These are phyloP conservation scores for Globisporangium cylindrosporum DNA, from an alignment of 352 stramenopile genomes.

Conservation along the genomic window DNA sequence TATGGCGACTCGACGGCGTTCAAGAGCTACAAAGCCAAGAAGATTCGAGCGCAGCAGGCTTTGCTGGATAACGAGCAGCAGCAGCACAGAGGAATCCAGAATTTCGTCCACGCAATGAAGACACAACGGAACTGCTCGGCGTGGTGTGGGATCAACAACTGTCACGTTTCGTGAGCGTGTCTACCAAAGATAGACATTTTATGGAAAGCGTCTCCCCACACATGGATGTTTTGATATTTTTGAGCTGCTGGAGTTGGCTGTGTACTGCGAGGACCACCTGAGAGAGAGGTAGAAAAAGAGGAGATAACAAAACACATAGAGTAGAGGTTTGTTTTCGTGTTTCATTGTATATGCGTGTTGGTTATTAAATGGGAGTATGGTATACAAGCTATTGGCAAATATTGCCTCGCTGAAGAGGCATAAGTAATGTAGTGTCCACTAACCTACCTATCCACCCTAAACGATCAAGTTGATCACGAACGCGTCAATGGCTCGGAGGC, in stretches of 20 bases:
- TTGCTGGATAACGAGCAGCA: conserved; percentile 17
- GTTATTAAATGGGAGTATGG: conserved; percentile 2
- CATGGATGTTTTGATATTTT: not conserved
- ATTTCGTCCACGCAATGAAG: conserved; percentile 17
- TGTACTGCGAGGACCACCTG: not conserved
- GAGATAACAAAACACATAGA: not conserved
- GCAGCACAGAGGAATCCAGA: conserved; percentile 17
- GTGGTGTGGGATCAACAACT: conserved; percentile 16
- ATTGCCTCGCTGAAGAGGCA: not conserved
- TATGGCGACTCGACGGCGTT: conserved; percentile 72
- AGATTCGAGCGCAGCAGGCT: conserved; percentile 32
- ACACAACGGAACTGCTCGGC: conserved; percentile 22
- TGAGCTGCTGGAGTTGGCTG: not conserved
- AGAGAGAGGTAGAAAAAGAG: not conserved
- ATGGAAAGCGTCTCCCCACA: not conserved
- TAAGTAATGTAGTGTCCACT: not conserved
- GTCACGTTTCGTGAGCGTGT: conserved; percentile 10
- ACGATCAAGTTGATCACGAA: conserved; percentile 22
- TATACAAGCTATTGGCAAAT: conserved; percentile 9
- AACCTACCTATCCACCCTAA: conserved; percentile 1
- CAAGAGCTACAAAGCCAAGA: conserved; percentile 57
- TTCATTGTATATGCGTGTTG: not conserved
- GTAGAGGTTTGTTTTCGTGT: conserved; percentile 5
- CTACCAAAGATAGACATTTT: not conserved
- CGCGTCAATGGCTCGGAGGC: conserved; percentile 43